Evolutionary conservation across 2,329 filamentous ascomycete genomes (phyloP), one percentile per base, ranked within the genome.

Genomic region (Aspergillus amoenus): DNA sequence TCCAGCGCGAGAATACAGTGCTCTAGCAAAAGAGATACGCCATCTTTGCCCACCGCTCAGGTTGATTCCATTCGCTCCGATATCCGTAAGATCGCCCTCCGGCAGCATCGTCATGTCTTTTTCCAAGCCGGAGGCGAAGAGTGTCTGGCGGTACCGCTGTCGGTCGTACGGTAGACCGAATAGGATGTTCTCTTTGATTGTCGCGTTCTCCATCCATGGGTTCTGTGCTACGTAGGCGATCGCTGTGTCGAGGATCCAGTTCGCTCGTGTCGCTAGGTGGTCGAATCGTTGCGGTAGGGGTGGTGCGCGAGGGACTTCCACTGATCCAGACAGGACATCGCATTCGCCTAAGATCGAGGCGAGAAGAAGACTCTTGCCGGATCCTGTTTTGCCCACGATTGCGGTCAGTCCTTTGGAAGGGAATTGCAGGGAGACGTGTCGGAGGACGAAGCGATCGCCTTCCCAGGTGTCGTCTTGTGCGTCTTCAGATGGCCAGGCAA

Each of bases 171-270:
- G 89, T 2, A 93, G 76, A 0, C 89, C 89, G 60, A 93, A 94
- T 0, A 91, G 72, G 50, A 94, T 88, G 64, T 94, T 95, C 44
- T 91, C 86, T 55, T 83, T 85, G 60, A 95, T 86, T 5, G 85
- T 89, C 1, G 88, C 88, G 64, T 93, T 93, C 68, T 93, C 90
- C 48, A 94, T 90, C 90, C 90, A 94, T 0, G 90, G 90, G 7
- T 89, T 91, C 68, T 93, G 89, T 1, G 88, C 84, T 34, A 93
- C 88, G 64, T 87, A 93, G 0, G 90, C 90, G 47, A 92, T 82
- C 2, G 88, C 83, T 3, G 82, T 82, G 12, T 87, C 82, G 21
- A 92, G 81, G 49, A 89, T 86, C 89, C 89, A 93, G 63, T 91
- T 79, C 3, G 75, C 74, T 45, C 69, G 75, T 8, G 75, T 88